A percentile compares a stretch with the other conserved stretches of the same genome.
Evolutionary conservation across 2,329 filamentous ascomycete genomes (phyloP).

Genomic region (Dothideomycetes sp.): DNA sequence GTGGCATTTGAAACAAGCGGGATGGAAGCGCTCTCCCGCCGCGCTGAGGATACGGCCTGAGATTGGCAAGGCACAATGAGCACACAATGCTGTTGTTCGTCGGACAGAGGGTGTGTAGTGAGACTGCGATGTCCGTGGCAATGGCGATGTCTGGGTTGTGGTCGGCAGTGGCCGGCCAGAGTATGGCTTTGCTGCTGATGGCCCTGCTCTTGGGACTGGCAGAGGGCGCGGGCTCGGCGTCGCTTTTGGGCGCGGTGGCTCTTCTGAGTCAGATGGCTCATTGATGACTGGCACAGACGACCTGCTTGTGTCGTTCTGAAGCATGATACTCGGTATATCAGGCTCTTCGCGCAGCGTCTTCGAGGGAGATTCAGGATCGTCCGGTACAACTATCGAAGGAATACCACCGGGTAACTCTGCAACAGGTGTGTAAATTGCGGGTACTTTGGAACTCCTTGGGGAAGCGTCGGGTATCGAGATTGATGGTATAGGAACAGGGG

Average conservation of each 20-base stretch:
- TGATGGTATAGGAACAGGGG: slow-evolving; percentile 29
- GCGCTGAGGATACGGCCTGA: slow-evolving; percentile 83
- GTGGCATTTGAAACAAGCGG: slow-evolving; percentile 84
- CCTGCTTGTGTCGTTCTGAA: slow-evolving; percentile 6
- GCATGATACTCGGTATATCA: slow-evolving; percentile 21
- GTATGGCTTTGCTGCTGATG: slow-evolving; percentile 13
- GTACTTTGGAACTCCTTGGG: slow-evolving; percentile 12
- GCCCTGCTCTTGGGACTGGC: slow-evolving; percentile 13
- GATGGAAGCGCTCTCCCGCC: slow-evolving; percentile 75
- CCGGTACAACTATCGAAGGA: slow-evolving; percentile 40
- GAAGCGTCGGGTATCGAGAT: slow-evolving; percentile 37
- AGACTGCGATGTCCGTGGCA: slow-evolving; percentile 12
- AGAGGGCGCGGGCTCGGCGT: slow-evolving; percentile 12
- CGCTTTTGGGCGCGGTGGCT: slow-evolving; percentile 16
- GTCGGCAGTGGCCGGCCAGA: slow-evolving; percentile 38
- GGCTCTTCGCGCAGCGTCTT: slow-evolving; percentile 23
- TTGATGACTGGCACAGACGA: slow-evolving; percentile 13
- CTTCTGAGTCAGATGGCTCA: slow-evolving; percentile 5
- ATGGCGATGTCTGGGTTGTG: slow-evolving; percentile 26
- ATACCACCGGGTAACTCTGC: slow-evolving; percentile 10
- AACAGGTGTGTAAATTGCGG: not conserved
- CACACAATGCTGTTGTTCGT: slow-evolving; percentile 62
- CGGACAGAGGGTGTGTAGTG: slow-evolving; percentile 34
- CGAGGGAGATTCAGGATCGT: slow-evolving; percentile 19
- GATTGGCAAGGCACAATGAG: slow-evolving; percentile 74